phyloP scores from a whole-genome alignment of 805 yeast species.

The Pichia pseudocactophila region DNA sequence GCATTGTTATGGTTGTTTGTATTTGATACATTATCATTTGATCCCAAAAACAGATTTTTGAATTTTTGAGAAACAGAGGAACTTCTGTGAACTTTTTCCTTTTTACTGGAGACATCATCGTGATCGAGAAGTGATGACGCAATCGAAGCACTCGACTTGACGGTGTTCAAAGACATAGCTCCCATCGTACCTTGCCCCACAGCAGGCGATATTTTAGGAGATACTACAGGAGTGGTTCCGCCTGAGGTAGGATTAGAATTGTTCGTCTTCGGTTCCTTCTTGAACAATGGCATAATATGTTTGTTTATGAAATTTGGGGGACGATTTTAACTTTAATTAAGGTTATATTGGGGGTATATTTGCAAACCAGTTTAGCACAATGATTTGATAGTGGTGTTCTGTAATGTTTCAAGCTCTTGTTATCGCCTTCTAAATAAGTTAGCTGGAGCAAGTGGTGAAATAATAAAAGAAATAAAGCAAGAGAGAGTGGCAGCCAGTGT shows the following conservation, averaged over 20 bases:
- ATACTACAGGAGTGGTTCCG: not conserved
- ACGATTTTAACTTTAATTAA: no score
- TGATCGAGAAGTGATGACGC: not conserved
- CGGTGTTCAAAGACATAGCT: not conserved
- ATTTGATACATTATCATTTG: not conserved
- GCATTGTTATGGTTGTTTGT: not conserved
- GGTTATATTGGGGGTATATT: no score
- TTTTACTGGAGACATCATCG: not conserved
- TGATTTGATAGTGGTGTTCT: no score
- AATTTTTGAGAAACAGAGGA: slow-evolving; percentile 26
- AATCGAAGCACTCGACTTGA: not conserved
- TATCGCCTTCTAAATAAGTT: no score
- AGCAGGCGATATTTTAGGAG: not conserved
- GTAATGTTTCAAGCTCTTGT: no score
- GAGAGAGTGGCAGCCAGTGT: no score
- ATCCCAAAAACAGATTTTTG: slow-evolving; percentile 21
- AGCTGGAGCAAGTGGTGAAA: no score
- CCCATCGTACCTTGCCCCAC: not conserved
- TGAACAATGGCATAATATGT: slow-evolving; percentile 10
- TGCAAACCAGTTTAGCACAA: no score
- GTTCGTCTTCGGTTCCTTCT: slow-evolving; percentile 7
- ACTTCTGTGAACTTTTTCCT: slow-evolving; percentile 12
- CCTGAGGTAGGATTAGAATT: not conserved
- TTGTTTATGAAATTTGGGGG: not conserved
- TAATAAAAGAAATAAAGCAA: no score